A percentile compares a stretch with the other conserved stretches of the same genome.
Evolutionary conservation across 1,284 basidiomycete genomes (phyloP).

Genomic region (Pseudozyma thailandica): DNA sequence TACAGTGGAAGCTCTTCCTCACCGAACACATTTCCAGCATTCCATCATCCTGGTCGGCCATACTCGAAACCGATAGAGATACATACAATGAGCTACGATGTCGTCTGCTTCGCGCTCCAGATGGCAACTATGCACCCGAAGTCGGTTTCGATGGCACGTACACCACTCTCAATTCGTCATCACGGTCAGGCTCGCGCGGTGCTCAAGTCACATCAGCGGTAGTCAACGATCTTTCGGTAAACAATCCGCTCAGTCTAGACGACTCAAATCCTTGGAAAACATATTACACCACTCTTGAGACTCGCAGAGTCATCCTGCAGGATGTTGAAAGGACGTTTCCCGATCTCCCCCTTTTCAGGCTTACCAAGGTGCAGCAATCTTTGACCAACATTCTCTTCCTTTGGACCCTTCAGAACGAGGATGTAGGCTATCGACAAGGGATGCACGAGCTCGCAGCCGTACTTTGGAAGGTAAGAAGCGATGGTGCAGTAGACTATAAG

Average conservation of each 20-base stretch:
- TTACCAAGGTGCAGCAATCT: conserved; percentile 34
- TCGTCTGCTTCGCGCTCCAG: conserved; percentile 44
- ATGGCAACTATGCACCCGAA: conserved; percentile 51
- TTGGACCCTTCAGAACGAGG: conserved; percentile 54
- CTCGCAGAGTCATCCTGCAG: conserved; percentile 45
- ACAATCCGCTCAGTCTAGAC: conserved; percentile 63
- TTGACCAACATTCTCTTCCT: conserved; percentile 59
- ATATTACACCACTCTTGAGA: conserved; percentile 52
- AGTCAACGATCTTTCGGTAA: conserved; percentile 48
- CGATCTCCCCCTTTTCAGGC: conserved; percentile 46
- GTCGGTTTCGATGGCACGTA: conserved; percentile 38
- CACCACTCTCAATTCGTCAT: conserved; percentile 12
- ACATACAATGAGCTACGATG: conserved; percentile 41
- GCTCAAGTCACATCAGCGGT: background rate
- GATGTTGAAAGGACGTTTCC: conserved; percentile 61
- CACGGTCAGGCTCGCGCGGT: background rate
- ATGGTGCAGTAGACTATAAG: conserved; percentile 16
- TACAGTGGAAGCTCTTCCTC: conserved; percentile 49
- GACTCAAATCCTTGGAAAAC: conserved; percentile 59
- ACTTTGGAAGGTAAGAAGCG: conserved; percentile 52
- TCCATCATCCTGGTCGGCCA: conserved; percentile 45
- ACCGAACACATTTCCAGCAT: conserved; percentile 41
- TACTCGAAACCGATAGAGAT: conserved; percentile 34
- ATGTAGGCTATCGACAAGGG: conserved; percentile 65
- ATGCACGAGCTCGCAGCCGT: conserved; percentile 67